Conservation (phyloP, 371 early-diverging fungal species). For the Mortierella sp. region DNA sequence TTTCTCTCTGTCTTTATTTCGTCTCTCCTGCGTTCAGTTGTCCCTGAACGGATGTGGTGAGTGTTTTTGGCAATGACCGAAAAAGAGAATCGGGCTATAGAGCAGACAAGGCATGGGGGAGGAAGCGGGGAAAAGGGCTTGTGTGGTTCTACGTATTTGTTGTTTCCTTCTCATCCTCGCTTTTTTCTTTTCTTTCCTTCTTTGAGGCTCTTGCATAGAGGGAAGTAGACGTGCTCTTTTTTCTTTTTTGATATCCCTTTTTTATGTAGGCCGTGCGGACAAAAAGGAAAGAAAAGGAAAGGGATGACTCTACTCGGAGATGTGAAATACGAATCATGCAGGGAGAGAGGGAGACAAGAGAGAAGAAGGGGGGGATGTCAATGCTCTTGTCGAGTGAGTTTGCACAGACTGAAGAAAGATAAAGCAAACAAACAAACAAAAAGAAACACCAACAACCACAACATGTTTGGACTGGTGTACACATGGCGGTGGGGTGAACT, state of each 20-base stretch:
- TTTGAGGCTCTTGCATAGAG: no score
- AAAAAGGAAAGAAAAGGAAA: no score
- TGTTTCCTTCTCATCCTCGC: neutral
- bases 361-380: neutral
- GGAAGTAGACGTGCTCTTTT: no score
- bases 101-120: neutral
- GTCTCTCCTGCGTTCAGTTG: neutral
- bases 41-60: conserved; percentile 9
- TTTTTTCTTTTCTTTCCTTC: no score
- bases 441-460: neutral
- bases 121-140: neutral
- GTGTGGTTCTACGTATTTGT: neutral
- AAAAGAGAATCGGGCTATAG: neutral
- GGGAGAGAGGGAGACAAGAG: neutral
- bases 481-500: no score
- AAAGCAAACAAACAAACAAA: neutral
- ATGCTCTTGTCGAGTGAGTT: no score
- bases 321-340: conserved; percentile 2
- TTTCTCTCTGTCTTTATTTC: neutral
- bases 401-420: no score
- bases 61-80: neutral
- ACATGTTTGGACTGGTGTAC: neutral
- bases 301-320: neutral
- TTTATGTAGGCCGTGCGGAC: neutral
- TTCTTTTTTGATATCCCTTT: neutral